A percentile compares a stretch with the other conserved stretches of the same genome.
Conservation (phyloP, 257 asterid species). For the Orobanche coerulescens region DNA sequence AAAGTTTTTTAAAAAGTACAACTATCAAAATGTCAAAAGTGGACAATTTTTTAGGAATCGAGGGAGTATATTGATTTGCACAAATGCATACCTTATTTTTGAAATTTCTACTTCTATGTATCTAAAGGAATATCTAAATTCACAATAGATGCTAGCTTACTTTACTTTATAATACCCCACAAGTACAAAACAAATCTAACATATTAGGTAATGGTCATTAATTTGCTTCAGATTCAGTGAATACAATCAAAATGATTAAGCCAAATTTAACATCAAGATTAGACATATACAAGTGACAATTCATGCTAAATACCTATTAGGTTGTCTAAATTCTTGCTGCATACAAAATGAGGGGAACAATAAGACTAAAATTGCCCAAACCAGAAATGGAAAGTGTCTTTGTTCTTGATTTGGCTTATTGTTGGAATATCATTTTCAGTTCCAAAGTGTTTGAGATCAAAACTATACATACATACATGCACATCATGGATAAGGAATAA, state of each 20-base stretch:
- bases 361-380: neutral
- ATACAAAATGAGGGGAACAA: neutral
- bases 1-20: too few relatives aligned
- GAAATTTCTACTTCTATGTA: too few relatives aligned
- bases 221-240: constrained; percentile 6
- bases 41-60: too few relatives aligned
- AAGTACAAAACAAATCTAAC: too few relatives aligned
- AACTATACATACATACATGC: neutral
- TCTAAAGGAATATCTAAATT: too few relatives aligned
- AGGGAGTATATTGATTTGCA: too few relatives aligned
- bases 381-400: neutral
- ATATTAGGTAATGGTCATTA: neutral
- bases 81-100: too few relatives aligned
- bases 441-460: neutral
- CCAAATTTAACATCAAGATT: neutral
- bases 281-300: neutral
- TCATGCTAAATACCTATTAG: neutral
- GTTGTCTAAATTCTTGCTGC: neutral
- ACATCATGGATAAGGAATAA: neutral
- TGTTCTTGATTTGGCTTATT: neutral
- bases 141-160: too few relatives aligned
- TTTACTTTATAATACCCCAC: neutral
- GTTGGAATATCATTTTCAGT: neutral
- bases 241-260: neutral
- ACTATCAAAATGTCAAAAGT: too few relatives aligned